These are phyloP conservation scores for Xylaria sp. DNA, from an alignment of 2,329 filamentous ascomycete species.

Conservation along the genomic window DNA sequence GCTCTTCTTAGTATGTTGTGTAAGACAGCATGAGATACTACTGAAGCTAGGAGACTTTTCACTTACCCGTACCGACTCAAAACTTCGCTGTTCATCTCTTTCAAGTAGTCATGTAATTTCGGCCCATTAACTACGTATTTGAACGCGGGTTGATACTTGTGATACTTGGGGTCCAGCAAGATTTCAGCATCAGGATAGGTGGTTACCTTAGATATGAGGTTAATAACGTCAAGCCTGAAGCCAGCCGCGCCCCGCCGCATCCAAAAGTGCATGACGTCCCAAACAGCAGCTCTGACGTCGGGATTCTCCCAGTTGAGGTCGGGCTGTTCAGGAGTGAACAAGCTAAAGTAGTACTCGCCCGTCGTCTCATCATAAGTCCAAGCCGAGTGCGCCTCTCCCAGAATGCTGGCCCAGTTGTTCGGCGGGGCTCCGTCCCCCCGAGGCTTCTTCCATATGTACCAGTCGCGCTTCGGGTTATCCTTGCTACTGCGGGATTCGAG, in stretches of 20 bases:
- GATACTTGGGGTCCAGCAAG: conserved; percentile 54
- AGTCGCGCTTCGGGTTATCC: conserved; percentile 72
- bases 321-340: conserved; percentile 80
- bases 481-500: conserved; percentile 70
- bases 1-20: neutral
- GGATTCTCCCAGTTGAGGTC: conserved; percentile 88
- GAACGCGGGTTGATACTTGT: conserved; percentile 62
- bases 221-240: conserved; percentile 80
- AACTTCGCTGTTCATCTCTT: conserved; percentile 70
- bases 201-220: conserved; percentile 74
- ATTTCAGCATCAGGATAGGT: conserved; percentile 68
- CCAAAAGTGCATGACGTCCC: conserved; percentile 82
- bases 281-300: conserved; percentile 73
- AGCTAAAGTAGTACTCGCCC: conserved; percentile 53
- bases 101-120: conserved; percentile 73
- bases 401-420: conserved; percentile 78
- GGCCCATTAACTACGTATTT: conserved; percentile 74
- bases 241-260: conserved; percentile 77
- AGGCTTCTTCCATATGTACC: conserved; percentile 70
- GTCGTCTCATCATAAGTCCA: conserved; percentile 66
- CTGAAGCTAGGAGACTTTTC: neutral
- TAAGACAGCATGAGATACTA: neutral
- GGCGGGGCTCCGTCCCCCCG: conserved; percentile 67
- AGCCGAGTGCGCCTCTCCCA: conserved; percentile 65
- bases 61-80: conserved; percentile 61